These are phyloP conservation scores for Phaeophleospora eucalypticola DNA, from an alignment of 2,329 filamentous ascomycete genomes.

Conservation along the genomic window DNA sequence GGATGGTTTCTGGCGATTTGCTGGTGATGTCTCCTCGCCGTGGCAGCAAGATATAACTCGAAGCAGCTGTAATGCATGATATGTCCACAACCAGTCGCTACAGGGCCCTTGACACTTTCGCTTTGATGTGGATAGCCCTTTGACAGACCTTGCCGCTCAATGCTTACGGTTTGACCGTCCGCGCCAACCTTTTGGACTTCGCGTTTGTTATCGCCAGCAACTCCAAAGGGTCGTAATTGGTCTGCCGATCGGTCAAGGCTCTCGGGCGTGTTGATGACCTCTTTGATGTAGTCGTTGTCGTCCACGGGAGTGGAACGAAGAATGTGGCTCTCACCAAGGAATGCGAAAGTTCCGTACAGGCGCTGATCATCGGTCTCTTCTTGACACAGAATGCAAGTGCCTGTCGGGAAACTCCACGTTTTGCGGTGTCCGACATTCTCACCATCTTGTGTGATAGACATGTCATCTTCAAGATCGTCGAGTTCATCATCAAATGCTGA, in stretches of 20 bases:
- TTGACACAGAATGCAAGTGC: constrained; percentile 93
- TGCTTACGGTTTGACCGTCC: constrained; percentile 64
- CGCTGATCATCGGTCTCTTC: constrained; percentile 88
- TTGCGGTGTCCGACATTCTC: constrained; percentile 60
- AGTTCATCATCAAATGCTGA: constrained; percentile 87
- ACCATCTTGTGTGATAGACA: constrained; percentile 55
- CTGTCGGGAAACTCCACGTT: constrained; percentile 84
- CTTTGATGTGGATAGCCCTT: constrained; percentile 76
- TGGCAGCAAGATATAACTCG: constrained; percentile 83
- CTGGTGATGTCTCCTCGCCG: constrained; percentile 75
- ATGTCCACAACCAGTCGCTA: constrained; percentile 89
- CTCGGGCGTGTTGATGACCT: constrained; percentile 71
- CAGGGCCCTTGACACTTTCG: constrained; percentile 61
- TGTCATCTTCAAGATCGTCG: constrained; percentile 65
- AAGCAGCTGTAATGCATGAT: constrained; percentile 99
- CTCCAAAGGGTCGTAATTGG: constrained; percentile 78
- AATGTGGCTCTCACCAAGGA: constrained; percentile 80
- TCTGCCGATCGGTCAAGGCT: constrained; percentile 85
- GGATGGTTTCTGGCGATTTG: constrained; percentile 95
- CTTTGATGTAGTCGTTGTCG: constrained; percentile 77
- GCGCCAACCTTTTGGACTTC: constrained; percentile 71
- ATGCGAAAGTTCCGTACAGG: constrained; percentile 88
- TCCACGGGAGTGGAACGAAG: constrained; percentile 80
- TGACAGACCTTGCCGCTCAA: constrained; percentile 77
- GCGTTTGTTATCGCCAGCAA: constrained; percentile 80